A percentile compares a stretch with the other conserved stretches of the same genome.
Evolutionary conservation across 305 asterid genomes (phyloP).

Genomic region (Fraxinus latifolia): DNA sequence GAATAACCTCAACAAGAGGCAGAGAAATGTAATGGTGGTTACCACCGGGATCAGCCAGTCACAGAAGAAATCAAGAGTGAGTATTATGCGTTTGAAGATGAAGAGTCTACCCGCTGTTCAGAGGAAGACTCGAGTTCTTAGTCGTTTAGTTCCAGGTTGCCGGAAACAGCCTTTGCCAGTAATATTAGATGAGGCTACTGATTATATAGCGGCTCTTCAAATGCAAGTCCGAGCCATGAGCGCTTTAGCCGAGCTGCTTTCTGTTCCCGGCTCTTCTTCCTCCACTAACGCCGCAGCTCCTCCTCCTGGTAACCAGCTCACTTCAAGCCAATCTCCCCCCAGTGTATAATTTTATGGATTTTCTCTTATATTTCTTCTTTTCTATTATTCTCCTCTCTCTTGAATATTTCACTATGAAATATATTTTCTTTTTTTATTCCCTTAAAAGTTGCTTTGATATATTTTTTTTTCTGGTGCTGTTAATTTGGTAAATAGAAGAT

Average conservation of each 20-base stretch:
- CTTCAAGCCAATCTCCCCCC: conserved; percentile 38
- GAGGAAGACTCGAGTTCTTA: conserved; percentile 62
- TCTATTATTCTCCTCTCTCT: conserved; percentile 24
- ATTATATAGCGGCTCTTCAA: conserved; percentile 89
- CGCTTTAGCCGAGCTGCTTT: conserved; percentile 68
- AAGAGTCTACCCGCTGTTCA: conserved; percentile 75
- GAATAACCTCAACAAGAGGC: conserved; percentile 39
- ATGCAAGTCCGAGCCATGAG: conserved; percentile 98
- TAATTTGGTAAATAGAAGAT: conserved; percentile 20
- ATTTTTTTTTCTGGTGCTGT: conserved; percentile 24
- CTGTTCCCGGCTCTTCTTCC: conserved; percentile 48
- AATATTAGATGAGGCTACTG: conserved; percentile 80
- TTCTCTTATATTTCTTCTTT: not conserved
- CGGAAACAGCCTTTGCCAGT: conserved; percentile 86
- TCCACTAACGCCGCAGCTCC: conserved; percentile 24
- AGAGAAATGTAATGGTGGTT: conserved; percentile 39
- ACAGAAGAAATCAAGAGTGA: conserved; percentile 64
- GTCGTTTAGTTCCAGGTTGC: conserved; percentile 94
- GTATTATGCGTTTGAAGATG: conserved; percentile 55
- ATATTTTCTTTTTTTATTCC: conserved; percentile 16
- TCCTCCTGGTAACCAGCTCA: conserved; percentile 24
- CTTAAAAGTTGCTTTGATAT: conserved; percentile 10
- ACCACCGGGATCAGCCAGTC: conserved; percentile 43
- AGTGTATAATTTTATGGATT: conserved; percentile 30
- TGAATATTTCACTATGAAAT: conserved; percentile 46